A percentile compares a stretch with the other conserved stretches of the same genome.
phyloP scores from a whole-genome alignment of 495 filamentous ascomycete species.

The Podospora bellae-mahoneyi region DNA sequence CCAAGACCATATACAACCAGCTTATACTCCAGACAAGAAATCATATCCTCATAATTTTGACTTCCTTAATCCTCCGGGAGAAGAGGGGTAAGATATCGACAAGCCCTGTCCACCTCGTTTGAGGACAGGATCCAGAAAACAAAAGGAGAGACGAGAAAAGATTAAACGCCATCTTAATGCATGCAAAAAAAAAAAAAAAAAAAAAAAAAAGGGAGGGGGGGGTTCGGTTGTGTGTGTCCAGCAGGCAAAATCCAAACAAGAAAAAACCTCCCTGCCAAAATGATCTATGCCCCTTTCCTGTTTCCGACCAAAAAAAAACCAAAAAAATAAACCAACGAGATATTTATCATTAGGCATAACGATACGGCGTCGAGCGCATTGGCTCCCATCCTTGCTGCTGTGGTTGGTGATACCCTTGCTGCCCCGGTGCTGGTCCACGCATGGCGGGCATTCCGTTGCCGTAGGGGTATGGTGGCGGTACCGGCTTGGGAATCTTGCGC shows the following conservation, averaged over 20 bases:
- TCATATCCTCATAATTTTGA: not conserved
- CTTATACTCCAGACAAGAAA: not conserved
- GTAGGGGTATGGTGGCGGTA: conserved; percentile 2
- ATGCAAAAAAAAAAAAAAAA: not conserved
- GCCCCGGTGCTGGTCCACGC: conserved; percentile 6
- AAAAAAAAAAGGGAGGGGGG: not conserved
- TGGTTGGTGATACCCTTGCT: not conserved
- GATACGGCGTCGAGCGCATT: conserved; percentile 24
- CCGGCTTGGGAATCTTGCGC: conserved; percentile 5
- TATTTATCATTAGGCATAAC: conserved; percentile 26
- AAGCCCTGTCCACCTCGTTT: not conserved
- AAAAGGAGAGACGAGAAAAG: not conserved
- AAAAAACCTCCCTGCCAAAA: not conserved
- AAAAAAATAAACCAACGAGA: not conserved
- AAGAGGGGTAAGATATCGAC: not conserved
- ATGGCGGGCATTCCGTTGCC: conserved; percentile 5
- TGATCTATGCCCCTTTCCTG: not conserved
- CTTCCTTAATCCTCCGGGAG: not conserved
- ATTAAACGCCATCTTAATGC: not conserved
- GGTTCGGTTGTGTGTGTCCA: not conserved
- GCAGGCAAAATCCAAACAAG: conserved; percentile 1
- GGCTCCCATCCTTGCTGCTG: conserved; percentile 21
- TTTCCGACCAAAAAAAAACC: not conserved
- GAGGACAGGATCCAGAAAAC: not conserved
- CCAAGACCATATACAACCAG: not conserved